Base-by-base conservation (phyloP, 176 grass and related monocot species). In the Zea luxurians region DNA sequence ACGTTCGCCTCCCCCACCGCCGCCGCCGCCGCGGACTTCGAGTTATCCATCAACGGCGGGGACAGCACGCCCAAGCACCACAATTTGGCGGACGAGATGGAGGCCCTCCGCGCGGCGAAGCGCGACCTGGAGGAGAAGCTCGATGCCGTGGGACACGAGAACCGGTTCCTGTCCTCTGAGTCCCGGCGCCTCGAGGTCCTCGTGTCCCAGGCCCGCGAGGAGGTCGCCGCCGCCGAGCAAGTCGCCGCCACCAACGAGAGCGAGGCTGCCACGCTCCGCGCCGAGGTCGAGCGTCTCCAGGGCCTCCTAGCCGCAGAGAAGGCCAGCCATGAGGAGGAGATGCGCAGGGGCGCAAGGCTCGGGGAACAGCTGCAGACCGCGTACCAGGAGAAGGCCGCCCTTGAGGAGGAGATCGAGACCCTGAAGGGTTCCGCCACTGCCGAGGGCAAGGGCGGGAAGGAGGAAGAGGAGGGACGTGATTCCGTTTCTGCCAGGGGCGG, bases 41-140 rank as follows among this genome's bases (percentile, higher is more conserved):
- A 83, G 68, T 78, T 83, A 64, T 16, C 40, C 18, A 46, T 48
- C 82, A 89, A 89, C 78, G 72, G 71, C 44, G 83, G 76, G 12
- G 42, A 37, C 37, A 8, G 61, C 61, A 40, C 38, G 10, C 20
- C 46, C 63, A 86, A 86, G 75, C 12, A 65, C 52, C 45, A 70
- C 80, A 64, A 78, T 75, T 53, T 47, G 7, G 87, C 49, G 37
- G 88, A 17, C 21, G 84, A 90, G 89, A 67, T 90, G 50, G 76
- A 77, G 57, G 77, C 43, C 2, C 84, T 87, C 43, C 76, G 77
- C 76, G 71, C 61, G 37, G 81, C 77, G 16, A 90, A 84, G 81
- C 84, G 37, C 49, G 89, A 78, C 59, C 81, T 90, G 49, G 89
- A 90, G 84, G 80, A 75, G 76, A 50, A 81, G 77, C 84, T 90